Evolutionary conservation across 2,329 filamentous ascomycete genomes (phyloP).

Genomic region (Ophiostoma himal-ulmi): DNA sequence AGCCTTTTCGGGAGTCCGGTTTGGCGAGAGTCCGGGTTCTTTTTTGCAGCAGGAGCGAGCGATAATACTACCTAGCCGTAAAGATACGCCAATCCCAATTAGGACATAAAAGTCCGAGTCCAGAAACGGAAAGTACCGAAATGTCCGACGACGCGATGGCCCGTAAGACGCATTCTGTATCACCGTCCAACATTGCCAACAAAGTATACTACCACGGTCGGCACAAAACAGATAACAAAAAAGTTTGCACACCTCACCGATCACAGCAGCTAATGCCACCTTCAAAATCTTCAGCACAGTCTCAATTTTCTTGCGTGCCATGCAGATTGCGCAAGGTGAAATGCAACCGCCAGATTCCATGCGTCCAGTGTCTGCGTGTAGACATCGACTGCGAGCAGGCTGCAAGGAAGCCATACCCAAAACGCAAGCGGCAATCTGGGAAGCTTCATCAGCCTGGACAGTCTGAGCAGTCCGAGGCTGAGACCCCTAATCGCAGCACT

Average conservation of each 20-base stretch:
- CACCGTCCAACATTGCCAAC: background rate
- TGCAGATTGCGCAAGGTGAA: background rate
- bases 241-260: background rate
- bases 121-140: background rate
- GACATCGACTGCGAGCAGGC: background rate
- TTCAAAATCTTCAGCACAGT: background rate
- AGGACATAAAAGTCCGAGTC: background rate
- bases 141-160: background rate
- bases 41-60: background rate
- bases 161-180: background rate
- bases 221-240: background rate
- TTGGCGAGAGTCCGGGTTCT: slow-evolving; percentile 23
- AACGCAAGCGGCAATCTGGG: background rate
- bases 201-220: background rate
- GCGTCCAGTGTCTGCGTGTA: background rate
- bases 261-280: background rate
- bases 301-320: background rate
- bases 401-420: background rate
- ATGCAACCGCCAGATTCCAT: background rate
- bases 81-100: background rate
- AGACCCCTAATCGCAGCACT: background rate
- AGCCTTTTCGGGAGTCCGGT: slow-evolving; percentile 23
- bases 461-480: background rate
- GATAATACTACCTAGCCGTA: background rate
- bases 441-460: background rate